A percentile compares a stretch with the other conserved stretches of the same genome.
These are phyloP conservation scores for Epichloe elymi DNA, from an alignment of 2,329 filamentous ascomycete species.

Conservation along the genomic window DNA sequence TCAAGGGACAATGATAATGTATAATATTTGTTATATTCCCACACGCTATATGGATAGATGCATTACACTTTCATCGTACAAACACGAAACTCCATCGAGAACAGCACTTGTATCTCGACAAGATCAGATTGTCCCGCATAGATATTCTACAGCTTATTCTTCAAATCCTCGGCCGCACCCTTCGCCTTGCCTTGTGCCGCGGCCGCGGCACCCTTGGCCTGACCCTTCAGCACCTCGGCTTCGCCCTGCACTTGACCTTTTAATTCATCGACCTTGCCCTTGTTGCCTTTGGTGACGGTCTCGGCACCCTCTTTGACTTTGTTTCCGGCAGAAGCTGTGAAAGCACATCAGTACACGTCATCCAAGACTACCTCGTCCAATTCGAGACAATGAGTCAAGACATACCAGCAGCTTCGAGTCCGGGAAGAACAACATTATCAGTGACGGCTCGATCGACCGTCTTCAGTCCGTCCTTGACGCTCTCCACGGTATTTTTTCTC, in stretches of 20 bases:
- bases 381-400: conserved; percentile 6
- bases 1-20: not conserved
- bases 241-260: conserved; percentile 21
- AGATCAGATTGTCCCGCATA: not conserved
- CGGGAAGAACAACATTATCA: conserved; percentile 48
- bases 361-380: no score
- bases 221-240: conserved; percentile 19
- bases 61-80: not conserved
- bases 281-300: conserved; percentile 21
- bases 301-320: conserved; percentile 32
- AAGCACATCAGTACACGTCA: no score
- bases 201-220: conserved; percentile 24
- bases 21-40: not conserved
- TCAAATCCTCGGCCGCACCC: conserved; percentile 24
- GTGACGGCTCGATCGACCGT: conserved; percentile 45
- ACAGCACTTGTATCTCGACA: not conserved
- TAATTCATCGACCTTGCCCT: conserved; percentile 23
- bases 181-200: conserved; percentile 25
- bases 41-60: not conserved
- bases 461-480: conserved; percentile 47
- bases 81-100: not conserved
- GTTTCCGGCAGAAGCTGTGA: conserved; percentile 23
- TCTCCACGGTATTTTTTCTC: conserved; percentile 37
- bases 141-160: conserved; percentile 8
- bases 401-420: conserved; percentile 45